Percentiles rank a stretch among this genome's conserved stretches.
Evolutionary conservation across 73 alveolate species (phyloP).

Genomic region (Uronychia binucleata): DNA sequence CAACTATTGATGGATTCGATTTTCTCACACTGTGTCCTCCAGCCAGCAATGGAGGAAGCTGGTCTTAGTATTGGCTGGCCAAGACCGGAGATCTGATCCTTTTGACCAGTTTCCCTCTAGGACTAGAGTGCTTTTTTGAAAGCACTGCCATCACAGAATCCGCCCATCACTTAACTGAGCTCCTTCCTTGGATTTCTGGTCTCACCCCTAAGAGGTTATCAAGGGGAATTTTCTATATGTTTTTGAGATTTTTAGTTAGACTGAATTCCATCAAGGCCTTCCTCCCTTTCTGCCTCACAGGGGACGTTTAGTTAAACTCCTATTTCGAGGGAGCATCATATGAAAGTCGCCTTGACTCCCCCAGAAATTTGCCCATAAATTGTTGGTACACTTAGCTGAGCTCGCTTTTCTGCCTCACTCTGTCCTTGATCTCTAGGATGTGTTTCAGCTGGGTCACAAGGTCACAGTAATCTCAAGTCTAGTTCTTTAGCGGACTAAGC

Average conservation of each 20-base stretch:
- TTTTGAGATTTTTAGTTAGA: neutral
- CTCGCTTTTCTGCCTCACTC: neutral
- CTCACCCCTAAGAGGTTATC: neutral
- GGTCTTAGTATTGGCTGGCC: neutral
- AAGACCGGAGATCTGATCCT: neutral
- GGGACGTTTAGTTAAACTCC: neutral
- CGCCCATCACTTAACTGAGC: neutral
- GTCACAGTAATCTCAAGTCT: neutral
- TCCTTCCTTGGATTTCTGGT: neutral
- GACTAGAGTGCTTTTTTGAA: neutral
- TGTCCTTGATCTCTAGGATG: neutral
- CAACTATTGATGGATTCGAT: too few species aligned
- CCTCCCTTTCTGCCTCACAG: neutral
- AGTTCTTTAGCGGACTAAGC: too few species aligned
- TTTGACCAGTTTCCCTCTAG: neutral
- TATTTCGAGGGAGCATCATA: neutral
- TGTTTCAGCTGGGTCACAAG: neutral
- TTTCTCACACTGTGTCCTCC: too few species aligned
- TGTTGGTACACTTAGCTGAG: neutral
- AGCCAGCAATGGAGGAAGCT: neutral
- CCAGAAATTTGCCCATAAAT: too few species aligned
- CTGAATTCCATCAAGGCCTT: neutral
- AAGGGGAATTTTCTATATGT: neutral
- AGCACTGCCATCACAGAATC: neutral
- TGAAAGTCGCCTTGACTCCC: too few species aligned